Base-by-base conservation (phyloP, 1,284 basidiomycete species). In the Vanrija pseudolonga region DNA sequence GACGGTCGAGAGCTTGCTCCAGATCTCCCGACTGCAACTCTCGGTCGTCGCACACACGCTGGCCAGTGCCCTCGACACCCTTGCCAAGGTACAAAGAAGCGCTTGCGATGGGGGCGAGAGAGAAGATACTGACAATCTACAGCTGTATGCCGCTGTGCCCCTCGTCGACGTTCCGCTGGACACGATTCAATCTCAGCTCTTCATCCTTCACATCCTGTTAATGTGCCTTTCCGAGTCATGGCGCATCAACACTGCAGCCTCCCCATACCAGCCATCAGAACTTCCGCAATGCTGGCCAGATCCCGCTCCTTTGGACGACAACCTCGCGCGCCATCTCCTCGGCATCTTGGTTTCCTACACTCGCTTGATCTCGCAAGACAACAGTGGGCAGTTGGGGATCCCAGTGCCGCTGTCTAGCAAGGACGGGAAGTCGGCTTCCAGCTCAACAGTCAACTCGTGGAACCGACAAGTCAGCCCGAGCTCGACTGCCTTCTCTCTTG, bases 121-220 rank as follows among this genome's bases (percentile, higher is more conserved):
- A 32, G 32, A 32, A 8, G 32, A 32, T 19, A 14, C 55, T 41
- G 59, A 84, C 15, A 12, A 42, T 15, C 41, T 39, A 80, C 81
- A 45, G 69, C 70, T 72, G 62, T 62, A 69, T 2, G 55, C 49
- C 32, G 59, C 62, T 19, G 52, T 65, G 4, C 62, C 68, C 2
- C 60, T 71, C 18, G 47, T 57, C 37, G 79, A 81, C 55, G 79
- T 82, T 55, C 80, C 84, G 0, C 79, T 88, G 22, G 86, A 90
- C 59, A 82, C 87, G 48, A 81, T 95, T 8, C 90, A 95, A 67
- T 95, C 92, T 0, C 90, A 95, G 71, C 80, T 96, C 1, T 91
- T 91, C 66, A 77, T 96, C 26, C 81, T 96, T 62, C 91, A 95
- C 75, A 84, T 95, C 40, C 77, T 97, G 18, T 83, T 87, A 9